Percentiles rank a stretch among this genome's conserved stretches.
Conservation (phyloP, 345 rosid species). For the Capsella bursapastoris region DNA sequence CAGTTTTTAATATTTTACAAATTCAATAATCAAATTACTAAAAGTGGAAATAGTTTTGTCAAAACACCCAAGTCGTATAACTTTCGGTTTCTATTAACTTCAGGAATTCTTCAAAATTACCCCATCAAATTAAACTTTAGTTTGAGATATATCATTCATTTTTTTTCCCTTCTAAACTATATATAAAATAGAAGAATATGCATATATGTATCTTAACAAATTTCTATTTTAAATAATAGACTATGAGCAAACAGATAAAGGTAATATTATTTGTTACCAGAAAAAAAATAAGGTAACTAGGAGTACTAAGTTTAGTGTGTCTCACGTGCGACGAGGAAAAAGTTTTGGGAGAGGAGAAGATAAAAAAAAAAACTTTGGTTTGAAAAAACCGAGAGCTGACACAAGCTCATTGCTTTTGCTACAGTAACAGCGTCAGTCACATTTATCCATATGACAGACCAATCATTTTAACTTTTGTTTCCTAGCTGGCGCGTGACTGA, state of each 20-base stretch:
- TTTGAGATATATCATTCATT: not conserved
- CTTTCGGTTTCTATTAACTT: constrained; percentile 11
- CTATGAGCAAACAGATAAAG: constrained; percentile 14
- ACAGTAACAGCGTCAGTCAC: constrained; percentile 42
- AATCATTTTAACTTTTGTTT: constrained; percentile 49
- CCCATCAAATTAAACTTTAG: not conserved
- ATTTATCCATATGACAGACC: constrained; percentile 43
- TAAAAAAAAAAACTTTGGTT: constrained; percentile 17
- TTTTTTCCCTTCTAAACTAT: not conserved
- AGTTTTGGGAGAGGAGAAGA: constrained; percentile 28
- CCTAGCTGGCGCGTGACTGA: constrained; percentile 35
- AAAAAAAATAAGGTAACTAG: constrained; percentile 5
- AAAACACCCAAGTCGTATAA: constrained; percentile 19
- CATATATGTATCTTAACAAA: constrained; percentile 17
- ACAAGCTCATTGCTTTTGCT: constrained; percentile 40
- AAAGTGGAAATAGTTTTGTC: constrained; percentile 23
- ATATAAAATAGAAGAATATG: not conserved
- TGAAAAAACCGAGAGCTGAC: constrained; percentile 35
- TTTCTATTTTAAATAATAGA: constrained; percentile 32
- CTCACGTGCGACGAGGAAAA: constrained; percentile 51
- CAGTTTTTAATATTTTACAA: not conserved
- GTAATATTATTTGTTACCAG: constrained; percentile 34
- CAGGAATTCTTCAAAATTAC: constrained; percentile 2
- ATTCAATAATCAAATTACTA: constrained; percentile 4
- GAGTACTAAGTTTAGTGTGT: constrained; percentile 36